These are phyloP conservation scores for Ciborinia camelliae DNA, from an alignment of 2,329 filamentous ascomycete genomes.

Conservation along the genomic window DNA sequence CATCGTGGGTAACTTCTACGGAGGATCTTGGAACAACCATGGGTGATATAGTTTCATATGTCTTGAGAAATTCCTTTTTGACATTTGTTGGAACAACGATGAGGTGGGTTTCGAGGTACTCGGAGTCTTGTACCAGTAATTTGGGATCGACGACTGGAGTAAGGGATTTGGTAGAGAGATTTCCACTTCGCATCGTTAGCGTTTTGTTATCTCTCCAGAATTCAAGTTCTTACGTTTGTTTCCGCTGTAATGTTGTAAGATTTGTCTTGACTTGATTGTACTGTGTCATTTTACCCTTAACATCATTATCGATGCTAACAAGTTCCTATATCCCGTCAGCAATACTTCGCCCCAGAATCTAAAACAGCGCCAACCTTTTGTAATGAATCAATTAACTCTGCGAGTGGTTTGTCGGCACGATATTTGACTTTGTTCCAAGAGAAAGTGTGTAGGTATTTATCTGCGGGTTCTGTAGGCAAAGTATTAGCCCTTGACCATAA, in stretches of 20 bases:
- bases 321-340: constrained; percentile 60
- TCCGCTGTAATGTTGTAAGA: constrained; percentile 75
- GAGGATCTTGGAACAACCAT: constrained; percentile 95
- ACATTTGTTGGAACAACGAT: constrained; percentile 78
- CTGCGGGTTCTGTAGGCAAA: constrained; percentile 72
- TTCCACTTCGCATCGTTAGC: constrained; percentile 58
- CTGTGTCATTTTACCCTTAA: constrained; percentile 90
- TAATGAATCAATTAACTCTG: constrained; percentile 80
- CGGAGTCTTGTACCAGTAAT: constrained; percentile 80
- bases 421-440: constrained; percentile 98
- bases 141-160: constrained; percentile 81
- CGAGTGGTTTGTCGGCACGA: constrained; percentile 83
- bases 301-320: constrained; percentile 88
- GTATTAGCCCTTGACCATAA: constrained; percentile 17
- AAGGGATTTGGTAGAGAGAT: constrained; percentile 90
- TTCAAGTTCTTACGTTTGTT: constrained; percentile 66
- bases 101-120: constrained; percentile 95
- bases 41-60: constrained; percentile 81
- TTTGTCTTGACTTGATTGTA: constrained; percentile 90
- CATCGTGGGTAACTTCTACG: constrained; percentile 73
- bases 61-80: constrained; percentile 83
- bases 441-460: constrained; percentile 86
- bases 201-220: background rate
- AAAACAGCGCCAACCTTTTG: constrained; percentile 63
- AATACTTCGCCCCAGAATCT: background rate